phyloP scores from a whole-genome alignment of 257 asterid species.

The Capsicum baccatum region DNA sequence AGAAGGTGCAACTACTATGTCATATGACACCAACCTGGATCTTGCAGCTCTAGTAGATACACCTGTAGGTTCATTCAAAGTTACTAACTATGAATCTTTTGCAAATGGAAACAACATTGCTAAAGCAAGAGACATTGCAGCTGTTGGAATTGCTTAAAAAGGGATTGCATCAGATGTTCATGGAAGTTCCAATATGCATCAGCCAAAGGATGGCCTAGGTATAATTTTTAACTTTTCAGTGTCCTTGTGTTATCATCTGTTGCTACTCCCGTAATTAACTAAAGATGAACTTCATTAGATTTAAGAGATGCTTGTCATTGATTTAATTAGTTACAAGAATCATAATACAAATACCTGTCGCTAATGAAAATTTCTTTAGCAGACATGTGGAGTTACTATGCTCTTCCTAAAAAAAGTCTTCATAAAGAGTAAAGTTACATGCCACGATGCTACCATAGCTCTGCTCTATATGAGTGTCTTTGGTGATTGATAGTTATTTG shows the following conservation, averaged over 20 bases:
- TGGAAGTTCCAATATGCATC: constrained; percentile 67
- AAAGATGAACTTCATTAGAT: constrained; percentile 4
- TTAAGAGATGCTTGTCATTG: neutral
- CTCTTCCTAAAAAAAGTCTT: neutral
- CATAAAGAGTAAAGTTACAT: neutral
- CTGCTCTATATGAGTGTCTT: neutral
- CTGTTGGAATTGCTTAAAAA: constrained; percentile 50
- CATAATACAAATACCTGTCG: constrained; percentile 1
- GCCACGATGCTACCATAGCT: neutral
- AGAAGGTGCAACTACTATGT: constrained; percentile 36
- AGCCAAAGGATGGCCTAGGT: constrained; percentile 74
- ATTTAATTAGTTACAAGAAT: neutral
- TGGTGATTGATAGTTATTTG: neutral
- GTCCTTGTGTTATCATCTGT: neutral
- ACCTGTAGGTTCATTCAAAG: constrained; percentile 47
- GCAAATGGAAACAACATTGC: constrained; percentile 51
- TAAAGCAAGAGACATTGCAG: constrained; percentile 49
- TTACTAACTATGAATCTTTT: constrained; percentile 53
- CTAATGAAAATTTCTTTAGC: neutral
- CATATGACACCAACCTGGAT: constrained; percentile 44
- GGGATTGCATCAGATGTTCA: constrained; percentile 59
- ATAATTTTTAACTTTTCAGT: constrained; percentile 31
- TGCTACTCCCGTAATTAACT: constrained; percentile 20
- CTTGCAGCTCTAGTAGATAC: constrained; percentile 44
- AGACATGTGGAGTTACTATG: neutral